Percentiles rank a stretch among this genome's conserved stretches.
Evolutionary conservation across 495 filamentous ascomycete species (phyloP).

Genomic region (Tetracladium setigerum): DNA sequence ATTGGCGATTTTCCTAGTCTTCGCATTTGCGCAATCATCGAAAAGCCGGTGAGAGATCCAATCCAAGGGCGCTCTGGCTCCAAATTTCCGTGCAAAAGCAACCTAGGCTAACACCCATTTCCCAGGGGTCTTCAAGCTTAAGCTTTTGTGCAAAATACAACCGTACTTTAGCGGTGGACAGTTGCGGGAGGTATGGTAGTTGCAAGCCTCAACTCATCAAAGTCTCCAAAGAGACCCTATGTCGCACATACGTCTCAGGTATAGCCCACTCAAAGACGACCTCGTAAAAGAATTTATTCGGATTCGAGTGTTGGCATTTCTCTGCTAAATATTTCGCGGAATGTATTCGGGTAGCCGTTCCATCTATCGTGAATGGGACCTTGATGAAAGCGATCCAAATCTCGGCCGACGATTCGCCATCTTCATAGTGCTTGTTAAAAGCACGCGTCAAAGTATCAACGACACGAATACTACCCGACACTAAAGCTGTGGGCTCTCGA

Average conservation of each 20-base stretch:
- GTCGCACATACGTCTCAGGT: conserved; percentile 13
- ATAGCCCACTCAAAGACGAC: conserved; percentile 16
- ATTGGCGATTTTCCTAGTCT: conserved; percentile 11
- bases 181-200: conserved; percentile 4
- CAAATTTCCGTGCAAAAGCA: conserved; percentile 10
- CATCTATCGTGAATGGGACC: conserved; percentile 5
- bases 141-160: conserved; percentile 2
- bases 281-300: conserved; percentile 6
- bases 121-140: conserved; percentile 10
- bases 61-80: conserved; percentile 13
- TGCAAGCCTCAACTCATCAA: conserved; percentile 11
- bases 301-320: conserved; percentile 1
- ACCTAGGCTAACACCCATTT: conserved; percentile 12
- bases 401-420: conserved; percentile 7
- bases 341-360: conserved; percentile 3
- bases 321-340: conserved; percentile 9
- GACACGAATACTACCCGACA: conserved; percentile 9
- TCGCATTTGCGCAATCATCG: conserved; percentile 10
- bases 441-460: conserved; percentile 9
- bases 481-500: conserved; percentile 10
- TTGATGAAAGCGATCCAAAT: conserved; percentile 17
- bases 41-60: conserved; percentile 15
- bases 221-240: conserved; percentile 15
- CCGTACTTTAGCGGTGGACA: conserved; percentile 6
- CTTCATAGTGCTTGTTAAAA: conserved; percentile 12